phyloP scores from a whole-genome alignment of 495 filamentous ascomycete genomes.

The Penicillium angulare region DNA sequence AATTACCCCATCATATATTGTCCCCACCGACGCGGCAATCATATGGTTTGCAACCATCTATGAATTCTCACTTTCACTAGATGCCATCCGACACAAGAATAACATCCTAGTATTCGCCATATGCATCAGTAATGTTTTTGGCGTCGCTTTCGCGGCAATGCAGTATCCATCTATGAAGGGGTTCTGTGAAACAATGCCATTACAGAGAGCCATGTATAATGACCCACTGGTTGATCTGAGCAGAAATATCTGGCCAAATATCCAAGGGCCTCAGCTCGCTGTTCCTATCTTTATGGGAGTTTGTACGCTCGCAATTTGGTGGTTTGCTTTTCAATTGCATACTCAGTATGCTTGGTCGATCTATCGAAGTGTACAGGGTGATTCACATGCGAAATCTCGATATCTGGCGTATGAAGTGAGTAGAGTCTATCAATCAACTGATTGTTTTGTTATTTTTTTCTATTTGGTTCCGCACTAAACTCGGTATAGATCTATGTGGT shows the following conservation, averaged over 20 bases:
- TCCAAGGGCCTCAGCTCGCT: slow-evolving; percentile 12
- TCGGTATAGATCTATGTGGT: slow-evolving; percentile 10
- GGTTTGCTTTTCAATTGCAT: slow-evolving; percentile 17
- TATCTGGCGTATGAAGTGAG: slow-evolving; percentile 24
- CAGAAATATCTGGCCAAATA: slow-evolving; percentile 10
- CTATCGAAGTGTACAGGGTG: slow-evolving; percentile 19
- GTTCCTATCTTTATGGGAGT: slow-evolving; percentile 16
- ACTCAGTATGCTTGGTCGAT: slow-evolving; percentile 24
- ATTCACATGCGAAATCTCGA: slow-evolving; percentile 4
- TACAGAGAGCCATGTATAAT: not conserved
- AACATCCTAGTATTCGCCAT: slow-evolving; percentile 24
- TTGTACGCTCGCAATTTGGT: slow-evolving; percentile 11
- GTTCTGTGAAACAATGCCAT: not conserved
- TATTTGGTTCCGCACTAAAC: too few relatives aligned
- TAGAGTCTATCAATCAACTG: not conserved
- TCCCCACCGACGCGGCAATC: slow-evolving; percentile 18
- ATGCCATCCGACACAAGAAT: slow-evolving; percentile 22
- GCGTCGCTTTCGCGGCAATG: slow-evolving; percentile 1
- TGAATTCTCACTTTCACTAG: slow-evolving; percentile 11
- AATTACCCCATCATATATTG: slow-evolving; percentile 12
- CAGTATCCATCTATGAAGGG: slow-evolving; percentile 5
- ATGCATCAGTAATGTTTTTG: slow-evolving; percentile 20
- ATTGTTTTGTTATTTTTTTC: too few relatives aligned
- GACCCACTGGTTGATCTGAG: slow-evolving; percentile 11
- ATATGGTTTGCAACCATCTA: slow-evolving; percentile 22